A percentile compares a stretch with the other conserved stretches of the same genome.
Evolutionary conservation across 345 rosid species (phyloP).

Genomic region (Arabis hirsuta): DNA sequence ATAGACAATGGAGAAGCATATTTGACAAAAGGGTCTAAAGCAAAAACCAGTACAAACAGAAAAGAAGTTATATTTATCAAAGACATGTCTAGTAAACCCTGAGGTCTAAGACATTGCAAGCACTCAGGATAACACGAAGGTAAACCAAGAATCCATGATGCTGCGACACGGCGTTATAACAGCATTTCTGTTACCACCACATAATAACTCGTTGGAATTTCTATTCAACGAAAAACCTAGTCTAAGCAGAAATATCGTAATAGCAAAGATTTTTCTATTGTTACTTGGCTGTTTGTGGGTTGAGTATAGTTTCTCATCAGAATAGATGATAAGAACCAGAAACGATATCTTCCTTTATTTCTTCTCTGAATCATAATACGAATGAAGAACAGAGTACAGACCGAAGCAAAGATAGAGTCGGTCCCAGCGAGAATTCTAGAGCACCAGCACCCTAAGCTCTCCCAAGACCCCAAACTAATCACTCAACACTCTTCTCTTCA

Average conservation of each 20-base stretch:
- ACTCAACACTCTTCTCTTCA: no score
- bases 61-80: background rate
- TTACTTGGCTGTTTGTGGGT: background rate
- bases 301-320: constrained; percentile 6
- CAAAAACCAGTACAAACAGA: background rate
- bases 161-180: background rate
- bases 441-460: constrained; percentile 12
- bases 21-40: background rate
- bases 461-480: background rate
- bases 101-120: background rate
- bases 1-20: constrained; percentile 19
- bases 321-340: background rate
- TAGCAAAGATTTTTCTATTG: background rate
- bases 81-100: background rate
- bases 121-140: background rate
- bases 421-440: background rate
- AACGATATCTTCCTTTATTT: background rate
- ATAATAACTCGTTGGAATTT: background rate
- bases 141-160: background rate
- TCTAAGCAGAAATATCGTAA: background rate
- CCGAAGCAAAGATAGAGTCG: background rate
- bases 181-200: background rate
- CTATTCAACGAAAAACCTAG: background rate
- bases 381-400: background rate
- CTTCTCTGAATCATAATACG: background rate